Base-by-base conservation (phyloP, 2,329 filamentous ascomycete genomes). In the Cladorrhinum sp. region DNA sequence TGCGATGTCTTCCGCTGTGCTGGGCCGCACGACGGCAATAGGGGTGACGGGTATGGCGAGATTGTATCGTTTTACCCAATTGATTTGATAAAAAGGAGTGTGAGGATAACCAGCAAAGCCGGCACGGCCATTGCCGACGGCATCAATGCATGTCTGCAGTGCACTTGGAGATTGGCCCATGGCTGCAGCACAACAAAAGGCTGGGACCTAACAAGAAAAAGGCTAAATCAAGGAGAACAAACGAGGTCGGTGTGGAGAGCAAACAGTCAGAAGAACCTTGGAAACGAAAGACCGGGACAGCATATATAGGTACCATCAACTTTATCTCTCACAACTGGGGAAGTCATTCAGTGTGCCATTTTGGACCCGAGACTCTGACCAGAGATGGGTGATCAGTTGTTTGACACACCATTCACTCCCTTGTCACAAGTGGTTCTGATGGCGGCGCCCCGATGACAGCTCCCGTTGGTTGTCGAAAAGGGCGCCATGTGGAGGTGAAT, bases 51-150 rank as follows among this genome's bases (percentile, higher is more conserved):
- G 69, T 18, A 80, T 69, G 39, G 80, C 80, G 59, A 84, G 76
- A 61, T 85, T 85, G 72, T 81, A 85, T 1, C 78, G 74, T 65
- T 77, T 78, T 36, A 80, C 81, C 82, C 82, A 85, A 7, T 69
- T 65, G 2, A 73, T 46, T 67, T 82, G 75, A 70, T 80, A 84
- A 5, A 80, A 68, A 0, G 73, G 73, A 42, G 75, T 71, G 54
- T 66, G 68, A 0, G 81, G 76, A 62, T 77, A 83, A 10, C 72
- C 78, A 55, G 82, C 79, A 64, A 82, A 85, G 64, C 71, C 69
- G 16, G 64, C 62, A 46, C 78, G 76, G 57, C 77, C 76, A 28
- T 72, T 72, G 67, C 80, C 84, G 62, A 84, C 74, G 21, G 71
- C 62, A 57, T 75, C 71, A 36, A 85, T 76, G 68, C 82, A 85